Percentiles rank a stretch among this genome's conserved stretches.
These are phyloP conservation scores for Xerocomellus intermedius DNA, from an alignment of 768 basidiomycete genomes.

Conservation along the genomic window DNA sequence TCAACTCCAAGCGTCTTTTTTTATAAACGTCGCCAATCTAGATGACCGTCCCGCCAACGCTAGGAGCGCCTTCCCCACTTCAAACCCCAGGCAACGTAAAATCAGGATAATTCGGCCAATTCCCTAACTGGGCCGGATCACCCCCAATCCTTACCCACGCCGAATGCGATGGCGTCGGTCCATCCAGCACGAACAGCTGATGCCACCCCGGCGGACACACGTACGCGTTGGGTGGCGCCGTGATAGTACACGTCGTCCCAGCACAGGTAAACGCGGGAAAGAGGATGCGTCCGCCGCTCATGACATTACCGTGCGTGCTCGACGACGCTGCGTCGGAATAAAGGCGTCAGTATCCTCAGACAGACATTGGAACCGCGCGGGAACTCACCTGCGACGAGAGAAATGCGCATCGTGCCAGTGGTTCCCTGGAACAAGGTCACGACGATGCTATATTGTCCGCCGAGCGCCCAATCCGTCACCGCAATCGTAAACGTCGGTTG, in stretches of 20 bases:
- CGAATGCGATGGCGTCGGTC: constrained; percentile 76
- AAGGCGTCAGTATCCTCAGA: no score
- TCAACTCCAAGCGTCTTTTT: no score
- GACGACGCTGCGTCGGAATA: constrained; percentile 50
- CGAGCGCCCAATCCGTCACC: constrained; percentile 65
- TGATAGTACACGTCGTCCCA: constrained; percentile 75
- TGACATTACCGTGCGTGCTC: constrained; percentile 74
- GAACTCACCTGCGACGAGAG: constrained; percentile 62
- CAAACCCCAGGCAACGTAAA: constrained; percentile 69
- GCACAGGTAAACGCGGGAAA: constrained; percentile 71
- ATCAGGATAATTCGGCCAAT: constrained; percentile 70
- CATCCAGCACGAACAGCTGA: constrained; percentile 72
- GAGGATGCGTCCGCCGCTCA: constrained; percentile 64
- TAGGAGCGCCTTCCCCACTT: no score
- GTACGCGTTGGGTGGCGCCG: constrained; percentile 66
- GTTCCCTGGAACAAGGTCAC: constrained; percentile 41
- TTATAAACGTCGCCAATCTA: no score
- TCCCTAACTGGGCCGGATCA: constrained; percentile 65
- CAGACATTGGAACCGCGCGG: not conserved
- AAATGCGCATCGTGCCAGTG: constrained; percentile 52
- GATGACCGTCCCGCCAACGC: no score
- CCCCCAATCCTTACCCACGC: constrained; percentile 77
- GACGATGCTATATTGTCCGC: constrained; percentile 51
- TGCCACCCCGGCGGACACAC: constrained; percentile 77
- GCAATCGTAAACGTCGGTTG: constrained; percentile 64